Evolutionary conservation across 192 early-diverging fungal genomes (phyloP), one percentile per base, ranked within the genome.

Genomic region (Mortierella claussenii): DNA sequence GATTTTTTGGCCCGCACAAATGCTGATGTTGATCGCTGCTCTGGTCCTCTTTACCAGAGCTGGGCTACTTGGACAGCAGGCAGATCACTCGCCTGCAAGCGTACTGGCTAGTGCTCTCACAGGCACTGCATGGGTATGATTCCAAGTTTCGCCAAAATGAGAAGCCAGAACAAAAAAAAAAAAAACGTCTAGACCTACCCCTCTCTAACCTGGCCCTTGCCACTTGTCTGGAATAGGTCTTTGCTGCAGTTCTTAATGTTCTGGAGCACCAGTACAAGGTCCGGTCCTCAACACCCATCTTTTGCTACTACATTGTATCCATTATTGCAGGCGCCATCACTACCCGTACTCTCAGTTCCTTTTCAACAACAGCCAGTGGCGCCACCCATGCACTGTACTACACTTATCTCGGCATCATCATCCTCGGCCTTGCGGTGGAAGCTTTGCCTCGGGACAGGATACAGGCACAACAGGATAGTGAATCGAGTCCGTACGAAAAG

Each of bases 241-340:
- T 60, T 26, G 60, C 53, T 8, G 26, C 45, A 31, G 15, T 20
- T 2, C 17, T 61, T 2, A 62, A 70, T 21, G 0, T 21, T 18
- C 34, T 33, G 12, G 68, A 70, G 26, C 68, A 70, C 60, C 34
- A n/a, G n/a, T 70, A 60, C 46, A 52, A 70, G 26, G 50, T 70
- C 26, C 59, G 59, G 21, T 62, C 68, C 0, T 70, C 68, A 32
- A 70, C 46, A 1, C 27, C 44, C 33, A 70, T 70, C 28, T 60
- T 50, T 32, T 27, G 37, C 2, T 70, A 54, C 45, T 62, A 70
- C 12, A 7, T 56, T 30, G n/a, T 55, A 12, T 30, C 68, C 1
- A 36, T 62, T 18, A 37, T 42, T 18, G 24, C 59, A 51, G 50
- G 37, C 42, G 21, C 40, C 44, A 60, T 62, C 13, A 62, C 42